Evolutionary conservation across 192 early-diverging fungal species (phyloP).

Genomic region (Lunasporangiospora selenospora): DNA sequence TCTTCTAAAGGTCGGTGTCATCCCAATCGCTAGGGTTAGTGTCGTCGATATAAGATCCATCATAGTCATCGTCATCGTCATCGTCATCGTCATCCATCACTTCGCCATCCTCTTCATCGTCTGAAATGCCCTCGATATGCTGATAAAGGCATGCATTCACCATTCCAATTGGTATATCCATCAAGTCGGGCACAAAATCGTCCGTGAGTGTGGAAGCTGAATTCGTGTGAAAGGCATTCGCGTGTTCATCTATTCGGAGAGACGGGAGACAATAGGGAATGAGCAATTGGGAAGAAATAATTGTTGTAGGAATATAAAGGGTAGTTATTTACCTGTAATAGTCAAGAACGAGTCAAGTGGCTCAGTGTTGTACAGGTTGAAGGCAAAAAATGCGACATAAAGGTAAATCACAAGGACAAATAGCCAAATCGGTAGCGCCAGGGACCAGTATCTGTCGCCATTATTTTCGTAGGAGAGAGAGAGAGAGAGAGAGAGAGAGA

Average conservation of each 20-base stretch:
- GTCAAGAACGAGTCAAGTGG: conserved; percentile 75
- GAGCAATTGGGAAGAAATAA: no score
- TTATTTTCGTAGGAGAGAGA: neutral
- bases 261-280: neutral
- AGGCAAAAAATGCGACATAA: conserved; percentile 74
- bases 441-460: conserved; percentile 83
- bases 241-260: conserved; percentile 55
- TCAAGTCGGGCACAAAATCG: conserved; percentile 66
- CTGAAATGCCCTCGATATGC: conserved; percentile 51
- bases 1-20: no score
- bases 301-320: neutral
- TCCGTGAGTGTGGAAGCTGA: conserved; percentile 49
- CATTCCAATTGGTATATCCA: conserved; percentile 72
- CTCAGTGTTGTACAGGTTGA: conserved; percentile 81
- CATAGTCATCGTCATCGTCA: conserved; percentile 12
- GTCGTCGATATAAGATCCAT: conserved; percentile 37
- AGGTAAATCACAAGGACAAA: conserved; percentile 78
- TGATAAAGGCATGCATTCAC: conserved; percentile 77
- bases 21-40: conserved; percentile 38
- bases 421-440: conserved; percentile 82
- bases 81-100: conserved; percentile 7
- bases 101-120: conserved; percentile 35
- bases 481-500: neutral
- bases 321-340: conserved; percentile 68
- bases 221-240: conserved; percentile 51